Evolutionary conservation across 495 filamentous ascomycete species (phyloP), one percentile per base, ranked within the genome.

Genomic region (Acidiella bohemica): DNA sequence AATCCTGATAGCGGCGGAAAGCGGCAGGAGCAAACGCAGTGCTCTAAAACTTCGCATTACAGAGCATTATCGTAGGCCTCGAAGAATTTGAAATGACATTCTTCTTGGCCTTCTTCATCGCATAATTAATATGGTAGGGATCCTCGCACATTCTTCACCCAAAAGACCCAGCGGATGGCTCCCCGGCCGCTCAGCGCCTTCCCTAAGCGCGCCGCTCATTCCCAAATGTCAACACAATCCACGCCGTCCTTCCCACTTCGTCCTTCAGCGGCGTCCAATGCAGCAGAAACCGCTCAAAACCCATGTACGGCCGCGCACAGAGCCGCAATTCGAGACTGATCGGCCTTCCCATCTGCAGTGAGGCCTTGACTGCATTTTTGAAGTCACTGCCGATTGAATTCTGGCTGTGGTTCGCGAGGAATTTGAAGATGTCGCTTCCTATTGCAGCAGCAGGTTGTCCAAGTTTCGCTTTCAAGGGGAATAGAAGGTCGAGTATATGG

Each of bases 221-320:
- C 2, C 45, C 47, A 44, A 61, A 36, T 4, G 59, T 60, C 38
- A 72, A 39, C 32, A 75, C 62, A 26, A 71, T 60, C 52, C 60
- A 70, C 13, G 40, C 57, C 13, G 70, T 58, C 20, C 41, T 41
- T 0, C 67, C 70, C 12, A 63, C 51, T 9, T 54, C 66, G 49
- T 72, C 64, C 53, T 67, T 72, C 49, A 70, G 44, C 17, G 71
- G 70, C 39, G 67, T 67, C 71, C 71, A 74, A 47, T 68, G 66
- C 18, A 58, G 63, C n/a, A 67, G 59, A 33, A 71, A 55, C 52
- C 53, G 59, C 44, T 63, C 64, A 44, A 59, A 51, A 46, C 48
- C 57, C 13, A 54, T 59, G 20, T 44, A 49, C 21, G 57, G 59
- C 14, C 57, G 19, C 32, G 51, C 55, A 25, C 51, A 57, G 12